These are phyloP conservation scores for Fennellomyces sp. DNA, from an alignment of 371 early-diverging fungal genomes.

Conservation along the genomic window DNA sequence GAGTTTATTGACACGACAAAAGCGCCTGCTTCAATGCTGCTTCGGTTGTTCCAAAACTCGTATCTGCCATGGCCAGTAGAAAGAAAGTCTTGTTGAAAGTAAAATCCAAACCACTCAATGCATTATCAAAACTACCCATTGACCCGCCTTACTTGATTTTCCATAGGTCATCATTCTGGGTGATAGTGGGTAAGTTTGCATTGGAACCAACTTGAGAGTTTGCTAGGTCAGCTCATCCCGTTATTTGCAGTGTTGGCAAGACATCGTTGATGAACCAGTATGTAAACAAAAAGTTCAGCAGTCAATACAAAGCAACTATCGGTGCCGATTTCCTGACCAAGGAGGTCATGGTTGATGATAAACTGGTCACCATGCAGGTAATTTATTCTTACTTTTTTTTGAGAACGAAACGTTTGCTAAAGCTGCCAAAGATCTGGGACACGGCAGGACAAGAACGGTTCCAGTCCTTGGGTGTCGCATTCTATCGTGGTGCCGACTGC, in stretches of 20 bases:
- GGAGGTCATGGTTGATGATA: constrained; percentile 90
- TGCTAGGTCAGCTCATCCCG: not conserved
- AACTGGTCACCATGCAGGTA: constrained; percentile 92
- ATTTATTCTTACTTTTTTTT: no score
- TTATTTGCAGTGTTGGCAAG: constrained; percentile 80
- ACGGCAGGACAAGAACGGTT: constrained; percentile 98
- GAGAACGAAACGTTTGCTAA: not conserved
- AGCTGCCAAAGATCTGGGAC: constrained; percentile 94
- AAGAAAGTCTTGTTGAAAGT: no score
- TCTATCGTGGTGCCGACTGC: constrained; percentile 99
- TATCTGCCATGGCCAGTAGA: no score
- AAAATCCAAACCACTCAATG: no score
- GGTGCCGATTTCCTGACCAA: constrained; percentile 99
- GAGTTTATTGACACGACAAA: no score
- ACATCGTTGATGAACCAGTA: constrained; percentile 99
- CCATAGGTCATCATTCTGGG: constrained; percentile 90
- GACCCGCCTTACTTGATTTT: no score
- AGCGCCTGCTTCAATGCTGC: no score
- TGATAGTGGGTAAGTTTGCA: constrained; percentile 78
- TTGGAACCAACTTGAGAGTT: not conserved
- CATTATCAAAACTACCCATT: no score
- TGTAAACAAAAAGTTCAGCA: constrained; percentile 97
- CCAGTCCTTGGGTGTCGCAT: constrained; percentile 96
- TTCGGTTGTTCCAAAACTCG: no score
- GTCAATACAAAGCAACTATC: constrained; percentile 99